These are phyloP conservation scores for Medicago lupulina DNA, from an alignment of 306 rosid genomes.

Conservation along the genomic window DNA sequence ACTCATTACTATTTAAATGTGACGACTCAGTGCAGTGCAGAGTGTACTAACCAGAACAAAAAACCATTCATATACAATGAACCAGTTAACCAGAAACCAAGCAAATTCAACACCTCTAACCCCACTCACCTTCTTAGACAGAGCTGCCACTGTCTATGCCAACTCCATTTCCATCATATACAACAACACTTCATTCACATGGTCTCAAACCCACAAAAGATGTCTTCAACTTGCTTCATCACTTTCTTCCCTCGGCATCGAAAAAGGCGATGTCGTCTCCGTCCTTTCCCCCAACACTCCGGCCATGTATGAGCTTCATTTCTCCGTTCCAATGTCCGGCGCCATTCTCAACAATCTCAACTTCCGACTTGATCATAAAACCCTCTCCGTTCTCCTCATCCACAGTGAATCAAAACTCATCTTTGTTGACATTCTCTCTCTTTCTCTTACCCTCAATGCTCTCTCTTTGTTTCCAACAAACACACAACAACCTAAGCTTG, in stretches of 20 bases:
- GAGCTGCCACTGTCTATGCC: conserved; percentile 57
- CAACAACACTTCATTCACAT: conserved; percentile 50
- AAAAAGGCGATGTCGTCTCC: conserved; percentile 57
- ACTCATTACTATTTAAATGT: background rate
- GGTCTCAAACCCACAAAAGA: conserved; percentile 69
- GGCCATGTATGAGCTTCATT: conserved; percentile 77
- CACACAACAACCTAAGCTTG: conserved; percentile 44
- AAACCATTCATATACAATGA: conserved; percentile 28
- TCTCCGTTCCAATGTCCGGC: conserved; percentile 77
- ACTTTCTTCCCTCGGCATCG: conserved; percentile 46
- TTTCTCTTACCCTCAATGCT: conserved; percentile 45
- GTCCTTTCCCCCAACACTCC: conserved; percentile 69
- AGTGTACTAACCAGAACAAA: background rate
- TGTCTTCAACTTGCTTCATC: conserved; percentile 75
- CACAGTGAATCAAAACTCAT: conserved; percentile 71
- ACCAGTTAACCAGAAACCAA: conserved; percentile 34
- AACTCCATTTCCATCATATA: conserved; percentile 54
- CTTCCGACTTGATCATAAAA: conserved; percentile 63
- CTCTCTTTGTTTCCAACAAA: conserved; percentile 50
- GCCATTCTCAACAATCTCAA: conserved; percentile 69
- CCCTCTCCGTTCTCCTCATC: conserved; percentile 61
- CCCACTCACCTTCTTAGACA: conserved; percentile 59
- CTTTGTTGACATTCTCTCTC: conserved; percentile 56
- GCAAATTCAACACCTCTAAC: conserved; percentile 64
- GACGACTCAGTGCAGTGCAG: background rate